Percentiles rank a stretch among this genome's conserved stretches.
These are phyloP conservation scores for Colletotrichum sansevieriae DNA, from an alignment of 2,329 filamentous ascomycete species.

Conservation along the genomic window DNA sequence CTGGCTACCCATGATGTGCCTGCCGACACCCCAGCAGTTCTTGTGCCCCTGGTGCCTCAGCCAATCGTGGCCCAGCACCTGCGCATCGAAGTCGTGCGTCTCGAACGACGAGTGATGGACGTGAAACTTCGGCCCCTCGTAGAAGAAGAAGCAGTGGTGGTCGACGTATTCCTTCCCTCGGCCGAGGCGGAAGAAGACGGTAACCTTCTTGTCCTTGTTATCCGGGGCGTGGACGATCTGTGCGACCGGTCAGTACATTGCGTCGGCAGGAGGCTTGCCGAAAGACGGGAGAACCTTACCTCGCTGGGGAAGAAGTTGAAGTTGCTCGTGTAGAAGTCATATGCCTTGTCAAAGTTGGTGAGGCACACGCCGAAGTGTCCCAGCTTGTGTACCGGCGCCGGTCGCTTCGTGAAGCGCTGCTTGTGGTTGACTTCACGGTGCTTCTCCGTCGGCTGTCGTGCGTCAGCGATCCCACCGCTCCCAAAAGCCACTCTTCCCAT, in stretches of 20 bases:
- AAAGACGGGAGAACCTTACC: slow-evolving; percentile 46
- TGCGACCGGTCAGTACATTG: neutral
- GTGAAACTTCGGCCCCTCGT: slow-evolving; percentile 61
- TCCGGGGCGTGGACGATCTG: slow-evolving; percentile 42
- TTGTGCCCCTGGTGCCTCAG: slow-evolving; percentile 72
- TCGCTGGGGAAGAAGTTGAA: slow-evolving; percentile 68
- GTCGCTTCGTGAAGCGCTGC: slow-evolving; percentile 63
- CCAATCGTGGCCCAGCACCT: slow-evolving; percentile 79
- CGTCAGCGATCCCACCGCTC: neutral
- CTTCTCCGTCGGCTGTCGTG: slow-evolving; percentile 53
- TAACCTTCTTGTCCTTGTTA: slow-evolving; percentile 52
- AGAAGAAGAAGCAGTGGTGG: slow-evolving; percentile 66
- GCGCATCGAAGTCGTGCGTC: slow-evolving; percentile 78
- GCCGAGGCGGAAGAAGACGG: slow-evolving; percentile 61
- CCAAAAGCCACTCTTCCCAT: neutral
- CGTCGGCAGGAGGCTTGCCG: neutral
- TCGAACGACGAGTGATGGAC: slow-evolving; percentile 79
- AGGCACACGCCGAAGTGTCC: slow-evolving; percentile 68
- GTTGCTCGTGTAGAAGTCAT: slow-evolving; percentile 62
- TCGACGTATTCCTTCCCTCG: slow-evolving; percentile 60
- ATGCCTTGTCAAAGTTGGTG: slow-evolving; percentile 62
- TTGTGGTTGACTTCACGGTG: slow-evolving; percentile 59
- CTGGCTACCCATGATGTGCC: slow-evolving; percentile 78
- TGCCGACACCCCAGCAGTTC: slow-evolving; percentile 78
- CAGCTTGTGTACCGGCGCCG: slow-evolving; percentile 64